These are phyloP conservation scores for Purpureocillium lavendulum DNA, from an alignment of 2,329 filamentous ascomycete species.

Conservation along the genomic window DNA sequence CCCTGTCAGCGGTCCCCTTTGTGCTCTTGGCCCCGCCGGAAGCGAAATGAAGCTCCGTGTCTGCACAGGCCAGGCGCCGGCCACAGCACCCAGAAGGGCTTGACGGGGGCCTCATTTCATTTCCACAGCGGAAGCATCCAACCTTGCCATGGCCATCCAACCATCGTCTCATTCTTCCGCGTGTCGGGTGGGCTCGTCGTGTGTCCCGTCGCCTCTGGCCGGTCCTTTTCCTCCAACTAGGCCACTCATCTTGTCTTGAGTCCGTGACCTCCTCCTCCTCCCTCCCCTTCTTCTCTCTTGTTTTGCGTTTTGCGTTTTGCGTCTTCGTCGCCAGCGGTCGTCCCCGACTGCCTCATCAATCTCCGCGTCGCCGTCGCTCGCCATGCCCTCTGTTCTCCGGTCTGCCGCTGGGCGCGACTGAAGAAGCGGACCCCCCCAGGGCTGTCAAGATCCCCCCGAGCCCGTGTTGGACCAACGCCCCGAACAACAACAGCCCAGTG, in stretches of 20 bases:
- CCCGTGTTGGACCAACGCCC: constrained; percentile 4
- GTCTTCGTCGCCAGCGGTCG: not conserved
- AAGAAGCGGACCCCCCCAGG: constrained; percentile 3
- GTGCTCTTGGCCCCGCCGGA: not conserved
- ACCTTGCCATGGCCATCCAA: too few relatives aligned
- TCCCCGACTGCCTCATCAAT: constrained; percentile 6
- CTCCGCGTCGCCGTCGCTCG: constrained; percentile 6
- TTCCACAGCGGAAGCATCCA: too few relatives aligned
- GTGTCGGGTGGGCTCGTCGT: too few relatives aligned
- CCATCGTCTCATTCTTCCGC: too few relatives aligned
- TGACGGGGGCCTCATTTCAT: too few relatives aligned
- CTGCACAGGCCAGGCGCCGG: too few relatives aligned
- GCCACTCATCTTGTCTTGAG: too few relatives aligned
- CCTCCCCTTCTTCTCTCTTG: constrained; percentile 1
- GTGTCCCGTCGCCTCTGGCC: too few relatives aligned
- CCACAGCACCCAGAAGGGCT: too few relatives aligned
- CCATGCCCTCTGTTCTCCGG: constrained; percentile 9
- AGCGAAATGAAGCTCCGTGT: not conserved
- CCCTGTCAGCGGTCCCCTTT: not conserved
- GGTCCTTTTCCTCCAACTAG: not conserved
- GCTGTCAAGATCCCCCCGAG: not conserved
- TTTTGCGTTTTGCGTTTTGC: not conserved
- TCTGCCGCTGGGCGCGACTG: constrained; percentile 8
- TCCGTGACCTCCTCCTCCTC: not conserved
- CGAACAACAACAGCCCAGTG: not conserved